Base-by-base conservation (phyloP, 192 early-diverging fungal genomes). In the Coemansia sp. region DNA sequence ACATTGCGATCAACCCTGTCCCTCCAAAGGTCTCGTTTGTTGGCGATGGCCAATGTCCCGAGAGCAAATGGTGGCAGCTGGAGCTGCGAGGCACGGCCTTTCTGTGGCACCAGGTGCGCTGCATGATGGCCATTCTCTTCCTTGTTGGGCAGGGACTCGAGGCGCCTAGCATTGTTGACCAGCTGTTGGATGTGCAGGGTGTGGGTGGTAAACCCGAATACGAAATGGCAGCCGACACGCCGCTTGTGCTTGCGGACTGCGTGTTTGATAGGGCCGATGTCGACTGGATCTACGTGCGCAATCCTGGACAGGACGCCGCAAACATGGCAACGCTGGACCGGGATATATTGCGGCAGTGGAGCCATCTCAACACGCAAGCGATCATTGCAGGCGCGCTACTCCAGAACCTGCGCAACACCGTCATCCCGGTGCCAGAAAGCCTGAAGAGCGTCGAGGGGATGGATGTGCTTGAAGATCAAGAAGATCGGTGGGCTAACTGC, bases 61-160 rank as follows among this genome's bases (percentile, higher is more conserved):
- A 67, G 53, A 70, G 60, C 49, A 64, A 64, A 57, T 84, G 83
- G 83, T 80, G 83, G 83, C 83, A 84, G 69, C 83, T 96, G 62
- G 87, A 89, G 60, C 86, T 99, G 39, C 86, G 83, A 17, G 96
- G 95, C 32, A 90, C 91, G 6, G 93, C 95, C 20, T 99, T 98
- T 65, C 79, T 98, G 61, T 99, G 95, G 95, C 97, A 99, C 79
- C 97, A 98, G 79, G 95, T 99, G 55, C 90, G 97, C 19, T 96
- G 91, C 79, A 96, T 99, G 92, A 94, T 95, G 89, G 85, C 92
- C 1, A 83, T 98, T 19, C 71, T 99, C 48, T 90, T 96, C 63
- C 75, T 93, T 48, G 88, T 97, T 11, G 97, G 96, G 1, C 88
- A 91, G 67, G 86, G 89, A 5, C 68, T 90, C 16, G 97, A 99